Conservation (phyloP, 2,329 filamentous ascomycete genomes). For the Didymella lethalis region DNA sequence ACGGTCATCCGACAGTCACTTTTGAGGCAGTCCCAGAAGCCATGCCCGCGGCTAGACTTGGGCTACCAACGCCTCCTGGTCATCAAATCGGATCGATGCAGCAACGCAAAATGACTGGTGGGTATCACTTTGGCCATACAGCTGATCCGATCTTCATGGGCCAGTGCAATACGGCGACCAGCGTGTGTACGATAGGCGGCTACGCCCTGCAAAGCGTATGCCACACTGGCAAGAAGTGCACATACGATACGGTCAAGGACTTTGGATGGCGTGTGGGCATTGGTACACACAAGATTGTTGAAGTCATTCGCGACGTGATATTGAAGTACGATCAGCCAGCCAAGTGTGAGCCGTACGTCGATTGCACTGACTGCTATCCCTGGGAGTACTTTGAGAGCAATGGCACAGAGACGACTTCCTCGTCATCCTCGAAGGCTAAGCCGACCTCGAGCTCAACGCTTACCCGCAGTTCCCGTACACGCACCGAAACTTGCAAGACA, state of each 20-base stretch:
- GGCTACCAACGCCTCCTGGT: constrained; percentile 84
- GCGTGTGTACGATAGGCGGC: constrained; percentile 87
- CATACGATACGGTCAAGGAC: constrained; percentile 91
- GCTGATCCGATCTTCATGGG: constrained; percentile 96
- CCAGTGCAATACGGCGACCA: constrained; percentile 87
- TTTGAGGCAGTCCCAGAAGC: constrained; percentile 95
- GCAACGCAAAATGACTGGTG: constrained; percentile 67
- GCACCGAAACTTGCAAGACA: constrained; percentile 87
- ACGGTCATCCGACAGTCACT: constrained; percentile 87
- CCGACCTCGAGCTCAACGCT: constrained; percentile 63
- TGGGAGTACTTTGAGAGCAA: constrained; percentile 98
- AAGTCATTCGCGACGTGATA: constrained; percentile 87
- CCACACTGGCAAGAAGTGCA: constrained; percentile 85
- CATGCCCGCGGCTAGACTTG: constrained; percentile 81
- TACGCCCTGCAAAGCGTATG: constrained; percentile 95
- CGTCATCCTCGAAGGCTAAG: constrained; percentile 61
- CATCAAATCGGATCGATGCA: constrained; percentile 75
- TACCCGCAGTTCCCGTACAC: constrained; percentile 57
- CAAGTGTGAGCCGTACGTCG: constrained; percentile 73
- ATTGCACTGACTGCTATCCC: constrained; percentile 85
- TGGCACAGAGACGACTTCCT: constrained; percentile 76
- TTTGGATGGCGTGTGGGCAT: constrained; percentile 92
- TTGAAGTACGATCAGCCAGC: constrained; percentile 83
- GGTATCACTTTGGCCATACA: constrained; percentile 92
- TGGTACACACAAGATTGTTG: constrained; percentile 87